Evolutionary conservation across 2,329 filamentous ascomycete species (phyloP).

Genomic region (Sporothrix humicola): DNA sequence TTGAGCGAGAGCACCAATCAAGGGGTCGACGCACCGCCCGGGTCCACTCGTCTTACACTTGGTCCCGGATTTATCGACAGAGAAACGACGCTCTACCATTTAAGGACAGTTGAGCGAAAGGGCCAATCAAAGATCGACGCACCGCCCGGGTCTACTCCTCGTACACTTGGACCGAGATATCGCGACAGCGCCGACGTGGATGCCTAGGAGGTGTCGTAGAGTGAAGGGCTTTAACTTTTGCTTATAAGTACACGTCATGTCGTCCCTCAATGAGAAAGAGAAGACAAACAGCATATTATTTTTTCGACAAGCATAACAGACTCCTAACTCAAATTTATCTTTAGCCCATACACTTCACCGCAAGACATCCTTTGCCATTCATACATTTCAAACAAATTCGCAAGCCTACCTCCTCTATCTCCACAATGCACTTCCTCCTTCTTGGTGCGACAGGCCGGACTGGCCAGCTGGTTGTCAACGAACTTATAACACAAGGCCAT

Average conservation of each 20-base stretch:
- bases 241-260: too few species aligned
- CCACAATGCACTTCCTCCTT: slow-evolving; percentile 14
- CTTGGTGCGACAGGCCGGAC: slow-evolving; percentile 12
- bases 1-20: neutral
- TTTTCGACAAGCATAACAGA: too few species aligned
- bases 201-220: too few species aligned
- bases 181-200: neutral
- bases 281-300: too few species aligned
- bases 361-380: neutral
- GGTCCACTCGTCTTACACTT: neutral
- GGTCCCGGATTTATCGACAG: too few species aligned
- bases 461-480: neutral
- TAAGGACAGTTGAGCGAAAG: slow-evolving; percentile 20
- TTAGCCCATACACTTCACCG: neutral
- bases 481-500: neutral
- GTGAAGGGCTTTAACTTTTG: too few species aligned
- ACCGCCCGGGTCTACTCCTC: neutral
- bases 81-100: too few species aligned
- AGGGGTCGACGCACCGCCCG: neutral
- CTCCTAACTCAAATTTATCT: too few species aligned
- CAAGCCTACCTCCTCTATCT: neutral
- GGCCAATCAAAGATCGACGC: neutral
- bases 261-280: too few species aligned
- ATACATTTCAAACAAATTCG: neutral
- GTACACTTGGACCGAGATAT: neutral